Base-by-base conservation (phyloP, 129 eudicot species). In the Rutidosis leptorrhynchoides region DNA sequence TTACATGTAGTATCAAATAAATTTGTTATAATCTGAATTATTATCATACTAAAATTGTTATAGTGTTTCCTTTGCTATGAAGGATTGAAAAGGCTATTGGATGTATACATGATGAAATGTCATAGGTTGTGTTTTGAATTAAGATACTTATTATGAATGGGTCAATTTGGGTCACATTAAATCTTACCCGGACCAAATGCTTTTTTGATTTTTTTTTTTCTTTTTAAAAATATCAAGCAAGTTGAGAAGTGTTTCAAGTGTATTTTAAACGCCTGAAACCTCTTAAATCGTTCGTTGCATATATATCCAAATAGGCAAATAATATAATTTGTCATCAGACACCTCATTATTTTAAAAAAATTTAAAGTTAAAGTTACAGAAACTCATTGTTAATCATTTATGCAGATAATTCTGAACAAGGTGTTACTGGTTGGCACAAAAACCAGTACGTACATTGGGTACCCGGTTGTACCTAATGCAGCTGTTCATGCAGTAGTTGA, bases 401-500 rank as follows among this genome's bases (percentile, higher is more conserved):
- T 78, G 71, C 77, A 93, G 98, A 75, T 93, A 12, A 83, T 85
- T 63, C 77, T 93, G 70, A 93, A 89, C 81, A 88, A 93, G 84
- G 98, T 93, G 33, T 76, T 93, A 72, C 84, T 93, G 9, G 98
- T 93, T 49, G 96, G 96, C 58, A 85, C 96, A 16, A 88, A 83
- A 75, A 84, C 82, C 21, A 84, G 84, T 68, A 71, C 96, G 28
- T 93, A 79, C 35, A 74, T 93, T 0, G 98, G 98, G 64, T 68
- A 77, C 78, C 98, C 98, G 9, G 57, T 93, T 20, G 98, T 93
- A 63, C 83, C 92, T 37, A 88, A 93, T 78, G 91, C 98, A n/a
- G 85, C 73, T n/a, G 98, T 93, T 17, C 88, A 93, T 71, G 98
- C 98, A 10, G 84, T 93, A 26, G 96, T 93, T 16, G 98, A 93